Percentiles rank a stretch among this genome's conserved stretches.
These are phyloP conservation scores for Nakazawaea laoshanensis DNA, from an alignment of 805 yeast species.

Conservation along the genomic window DNA sequence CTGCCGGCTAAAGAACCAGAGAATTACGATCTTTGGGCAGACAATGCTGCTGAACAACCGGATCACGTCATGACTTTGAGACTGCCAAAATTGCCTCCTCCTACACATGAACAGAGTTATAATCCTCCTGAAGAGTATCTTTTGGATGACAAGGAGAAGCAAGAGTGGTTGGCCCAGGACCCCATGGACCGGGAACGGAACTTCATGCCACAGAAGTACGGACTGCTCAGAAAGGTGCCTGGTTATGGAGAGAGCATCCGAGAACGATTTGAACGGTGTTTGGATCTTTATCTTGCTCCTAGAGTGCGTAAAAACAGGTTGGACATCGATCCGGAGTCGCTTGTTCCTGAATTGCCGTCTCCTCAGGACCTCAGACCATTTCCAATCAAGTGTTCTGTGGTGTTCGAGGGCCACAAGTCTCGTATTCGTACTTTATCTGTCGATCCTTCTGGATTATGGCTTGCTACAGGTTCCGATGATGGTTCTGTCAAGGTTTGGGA, in stretches of 20 bases:
- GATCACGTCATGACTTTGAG: constrained; percentile 88
- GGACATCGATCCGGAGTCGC: constrained; percentile 91
- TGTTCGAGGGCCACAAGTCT: constrained; percentile 76
- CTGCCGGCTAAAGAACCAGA: constrained; percentile 42
- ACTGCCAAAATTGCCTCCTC: constrained; percentile 95
- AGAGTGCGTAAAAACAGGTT: constrained; percentile 86
- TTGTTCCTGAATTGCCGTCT: constrained; percentile 92
- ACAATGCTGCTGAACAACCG: constrained; percentile 34
- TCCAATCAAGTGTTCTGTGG: constrained; percentile 85
- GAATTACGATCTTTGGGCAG: constrained; percentile 80
- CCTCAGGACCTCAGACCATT: constrained; percentile 96
- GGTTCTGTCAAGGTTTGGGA: constrained; percentile 97
- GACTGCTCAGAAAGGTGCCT: constrained; percentile 83
- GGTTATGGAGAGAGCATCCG: constrained; percentile 81
- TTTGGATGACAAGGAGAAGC: constrained; percentile 66
- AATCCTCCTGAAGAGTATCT: constrained; percentile 97
- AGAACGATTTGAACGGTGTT: constrained; percentile 88
- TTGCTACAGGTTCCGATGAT: constrained; percentile 97
- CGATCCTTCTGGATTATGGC: constrained; percentile 87
- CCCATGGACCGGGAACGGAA: constrained; percentile 73
- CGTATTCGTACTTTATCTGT: constrained; percentile 75
- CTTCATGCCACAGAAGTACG: constrained; percentile 75
- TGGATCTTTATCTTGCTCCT: constrained; percentile 93
- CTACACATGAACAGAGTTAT: constrained; percentile 92
- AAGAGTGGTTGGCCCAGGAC: constrained; percentile 60